phyloP scores from a whole-genome alignment of 2,329 filamentous ascomycete genomes.

The Apiospora koreana region DNA sequence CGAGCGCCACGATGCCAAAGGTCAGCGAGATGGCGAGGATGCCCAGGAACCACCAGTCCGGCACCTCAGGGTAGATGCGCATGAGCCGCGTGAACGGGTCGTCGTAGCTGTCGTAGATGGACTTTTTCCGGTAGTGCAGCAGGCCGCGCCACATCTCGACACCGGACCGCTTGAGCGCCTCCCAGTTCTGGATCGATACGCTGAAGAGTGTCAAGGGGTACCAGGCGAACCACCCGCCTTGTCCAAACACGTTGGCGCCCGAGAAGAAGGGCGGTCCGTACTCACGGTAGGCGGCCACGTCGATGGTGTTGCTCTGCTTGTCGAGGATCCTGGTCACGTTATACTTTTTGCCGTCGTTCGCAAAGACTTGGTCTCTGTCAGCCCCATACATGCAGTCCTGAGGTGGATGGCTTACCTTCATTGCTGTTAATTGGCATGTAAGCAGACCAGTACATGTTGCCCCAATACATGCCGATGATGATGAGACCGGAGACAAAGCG shows the following conservation, averaged over 20 bases:
- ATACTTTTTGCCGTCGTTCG: conserved; percentile 55
- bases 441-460: conserved; percentile 56
- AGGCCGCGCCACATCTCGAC: conserved; percentile 44
- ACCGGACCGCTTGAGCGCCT: conserved; percentile 47
- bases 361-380: conserved; percentile 40
- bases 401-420: conserved; percentile 21
- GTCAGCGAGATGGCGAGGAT: conserved; percentile 43
- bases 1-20: conserved; percentile 47
- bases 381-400: background rate
- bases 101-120: conserved; percentile 36
- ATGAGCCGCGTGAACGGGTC: conserved; percentile 55
- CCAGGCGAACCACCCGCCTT: conserved; percentile 40
- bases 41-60: conserved; percentile 55
- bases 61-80: conserved; percentile 52
- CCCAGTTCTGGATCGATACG: conserved; percentile 40
- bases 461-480: conserved; percentile 58
- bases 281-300: conserved; percentile 50
- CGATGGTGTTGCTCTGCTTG: conserved; percentile 44
- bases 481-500: conserved; percentile 57
- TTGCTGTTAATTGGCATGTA: conserved; percentile 60
- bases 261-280: conserved; percentile 59
- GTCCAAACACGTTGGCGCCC: conserved; percentile 42
- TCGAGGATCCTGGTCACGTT: conserved; percentile 54
- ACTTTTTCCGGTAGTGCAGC: conserved; percentile 41
- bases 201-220: conserved; percentile 56